phyloP scores from a whole-genome alignment of 2,329 filamentous ascomycete species.

The Biscogniauxia sp. region DNA sequence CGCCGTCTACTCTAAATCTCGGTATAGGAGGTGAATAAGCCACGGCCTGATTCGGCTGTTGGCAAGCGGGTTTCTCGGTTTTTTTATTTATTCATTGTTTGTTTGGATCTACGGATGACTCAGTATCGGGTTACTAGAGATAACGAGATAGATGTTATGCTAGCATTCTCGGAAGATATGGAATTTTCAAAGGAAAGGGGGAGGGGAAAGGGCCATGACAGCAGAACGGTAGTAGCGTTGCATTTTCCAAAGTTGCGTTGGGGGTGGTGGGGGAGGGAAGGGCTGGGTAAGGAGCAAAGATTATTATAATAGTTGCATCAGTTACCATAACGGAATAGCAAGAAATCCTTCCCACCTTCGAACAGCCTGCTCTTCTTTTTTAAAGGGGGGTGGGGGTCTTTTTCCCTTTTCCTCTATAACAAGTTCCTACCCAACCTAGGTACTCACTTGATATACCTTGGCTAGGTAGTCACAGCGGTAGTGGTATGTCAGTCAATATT shows the following conservation, averaged over 20 bases:
- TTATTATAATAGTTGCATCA: neutral
- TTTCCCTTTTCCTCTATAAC: neutral
- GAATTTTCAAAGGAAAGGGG: neutral
- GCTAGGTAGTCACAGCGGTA: too few relatives aligned
- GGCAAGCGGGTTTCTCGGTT: neutral
- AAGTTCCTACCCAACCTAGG: too few relatives aligned
- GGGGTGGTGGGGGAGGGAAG: too few relatives aligned
- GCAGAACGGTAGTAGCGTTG: neutral
- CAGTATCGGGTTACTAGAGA: neutral
- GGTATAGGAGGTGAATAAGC: slow-evolving; percentile 4
- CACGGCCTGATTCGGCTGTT: neutral
- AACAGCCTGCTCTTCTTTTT: neutral
- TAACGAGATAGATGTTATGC: neutral
- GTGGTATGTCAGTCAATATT: too few relatives aligned
- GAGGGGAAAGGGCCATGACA: neutral
- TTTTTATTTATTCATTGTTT: neutral
- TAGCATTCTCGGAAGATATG: neutral
- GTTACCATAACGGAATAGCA: neutral
- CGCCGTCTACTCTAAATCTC: neutral
- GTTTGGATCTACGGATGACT: neutral
- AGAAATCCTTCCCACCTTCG: neutral
- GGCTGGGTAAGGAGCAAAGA: too few relatives aligned
- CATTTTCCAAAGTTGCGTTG: neutral
- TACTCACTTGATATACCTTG: too few relatives aligned
- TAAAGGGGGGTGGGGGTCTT: too few relatives aligned